A percentile compares a stretch with the other conserved stretches of the same genome.
These are phyloP conservation scores for Dioscorea dumetorum DNA, from an alignment of 106 monocot genomes.

Conservation along the genomic window DNA sequence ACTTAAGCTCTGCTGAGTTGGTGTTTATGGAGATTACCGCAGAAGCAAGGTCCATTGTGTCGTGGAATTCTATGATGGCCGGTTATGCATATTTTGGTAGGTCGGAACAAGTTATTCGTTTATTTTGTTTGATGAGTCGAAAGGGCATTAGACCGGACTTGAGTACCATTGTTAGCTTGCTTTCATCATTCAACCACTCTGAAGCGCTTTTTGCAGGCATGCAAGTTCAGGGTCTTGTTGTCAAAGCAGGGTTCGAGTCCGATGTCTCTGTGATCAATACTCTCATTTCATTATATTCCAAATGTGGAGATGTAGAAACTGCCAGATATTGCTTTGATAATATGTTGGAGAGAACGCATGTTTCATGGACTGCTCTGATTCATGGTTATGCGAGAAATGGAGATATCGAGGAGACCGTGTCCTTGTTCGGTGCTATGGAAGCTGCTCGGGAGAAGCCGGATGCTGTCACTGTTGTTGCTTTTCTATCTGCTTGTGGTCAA, in stretches of 20 bases:
- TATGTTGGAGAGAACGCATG: constrained; percentile 17
- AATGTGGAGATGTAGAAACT: constrained; percentile 20
- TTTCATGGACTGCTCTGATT: constrained; percentile 33
- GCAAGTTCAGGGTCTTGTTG: constrained; percentile 17
- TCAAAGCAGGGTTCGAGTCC: constrained; percentile 20
- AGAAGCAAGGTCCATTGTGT: constrained; percentile 17
- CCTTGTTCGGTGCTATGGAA: constrained; percentile 29
- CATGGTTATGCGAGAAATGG: constrained; percentile 21
- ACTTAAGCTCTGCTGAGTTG: constrained; percentile 18
- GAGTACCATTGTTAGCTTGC: constrained; percentile 22
- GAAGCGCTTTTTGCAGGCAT: constrained; percentile 13
- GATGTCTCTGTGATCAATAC: constrained; percentile 24
- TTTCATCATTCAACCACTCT: constrained; percentile 16
- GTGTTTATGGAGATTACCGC: constrained; percentile 19
- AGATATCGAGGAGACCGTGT: constrained; percentile 9
- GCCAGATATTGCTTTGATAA: constrained; percentile 22
- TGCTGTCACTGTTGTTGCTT: constrained; percentile 21
- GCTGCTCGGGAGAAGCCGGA: constrained; percentile 26
- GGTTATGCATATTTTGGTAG: constrained; percentile 15
- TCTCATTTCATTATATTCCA: constrained; percentile 29
- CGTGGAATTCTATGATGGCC: constrained; percentile 39
- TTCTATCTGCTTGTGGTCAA: constrained; percentile 34
- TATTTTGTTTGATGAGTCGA: constrained; percentile 8
- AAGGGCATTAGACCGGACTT: constrained; percentile 20
- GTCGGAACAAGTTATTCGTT: constrained; percentile 2